Percentiles rank a stretch among this genome's conserved stretches.
Evolutionary conservation across 1,284 basidiomycete genomes (phyloP).

Genomic region (Rhodotorula sp.): DNA sequence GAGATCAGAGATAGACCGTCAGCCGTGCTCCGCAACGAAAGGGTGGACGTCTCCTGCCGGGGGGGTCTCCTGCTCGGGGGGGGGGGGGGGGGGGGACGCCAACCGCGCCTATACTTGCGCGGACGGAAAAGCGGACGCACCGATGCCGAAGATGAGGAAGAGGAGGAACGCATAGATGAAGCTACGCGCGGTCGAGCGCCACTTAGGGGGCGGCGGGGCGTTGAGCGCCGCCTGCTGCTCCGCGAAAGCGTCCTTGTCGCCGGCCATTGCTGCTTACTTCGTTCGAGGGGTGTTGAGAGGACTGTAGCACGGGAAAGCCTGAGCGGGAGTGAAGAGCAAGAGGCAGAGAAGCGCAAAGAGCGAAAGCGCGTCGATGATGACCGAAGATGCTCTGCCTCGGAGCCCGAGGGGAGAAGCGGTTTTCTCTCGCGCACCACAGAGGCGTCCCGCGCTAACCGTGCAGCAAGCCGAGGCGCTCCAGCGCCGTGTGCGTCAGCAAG

Average conservation of each 20-base stretch:
- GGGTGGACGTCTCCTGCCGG: too few species aligned
- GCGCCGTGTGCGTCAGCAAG: background rate
- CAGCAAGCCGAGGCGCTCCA: background rate
- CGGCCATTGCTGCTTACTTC: conserved; percentile 5
- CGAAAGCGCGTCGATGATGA: background rate
- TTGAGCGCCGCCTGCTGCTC: conserved; percentile 12
- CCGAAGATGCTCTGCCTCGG: background rate
- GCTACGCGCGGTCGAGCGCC: background rate
- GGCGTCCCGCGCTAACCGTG: too few species aligned
- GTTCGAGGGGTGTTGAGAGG: too few species aligned
- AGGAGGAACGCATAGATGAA: conserved; percentile 3
- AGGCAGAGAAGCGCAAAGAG: background rate
- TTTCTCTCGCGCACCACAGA: too few species aligned
- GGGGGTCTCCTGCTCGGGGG: too few species aligned
- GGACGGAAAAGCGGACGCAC: background rate
- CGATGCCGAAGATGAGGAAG: conserved; percentile 16
- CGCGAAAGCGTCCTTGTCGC: conserved; percentile 14
- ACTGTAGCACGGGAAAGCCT: too few species aligned
- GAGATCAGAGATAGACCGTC: background rate
- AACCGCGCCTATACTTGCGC: background rate
- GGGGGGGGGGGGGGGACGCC: background rate
- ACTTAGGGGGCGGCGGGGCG: conserved; percentile 16
- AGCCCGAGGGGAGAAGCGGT: background rate
- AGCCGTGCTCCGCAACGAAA: background rate
- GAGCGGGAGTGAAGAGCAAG: too few species aligned